Conservation (phyloP, 805 yeast species). For the Suhomyces tanzawaensis region DNA sequence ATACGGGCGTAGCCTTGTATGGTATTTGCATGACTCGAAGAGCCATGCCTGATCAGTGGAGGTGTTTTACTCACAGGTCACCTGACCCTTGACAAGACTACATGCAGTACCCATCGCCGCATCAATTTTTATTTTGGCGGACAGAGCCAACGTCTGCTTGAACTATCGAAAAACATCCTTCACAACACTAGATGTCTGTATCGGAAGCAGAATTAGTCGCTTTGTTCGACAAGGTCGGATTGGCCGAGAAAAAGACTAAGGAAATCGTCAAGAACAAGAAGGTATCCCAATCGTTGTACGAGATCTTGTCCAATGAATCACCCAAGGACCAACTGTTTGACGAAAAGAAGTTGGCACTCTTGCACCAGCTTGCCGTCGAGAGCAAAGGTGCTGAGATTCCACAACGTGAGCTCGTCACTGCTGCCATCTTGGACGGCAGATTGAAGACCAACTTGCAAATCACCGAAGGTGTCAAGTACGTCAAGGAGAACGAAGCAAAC, state of each 20-base stretch:
- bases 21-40: no score
- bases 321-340: conserved; percentile 38
- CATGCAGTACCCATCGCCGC: no score
- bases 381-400: conserved; percentile 57
- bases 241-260: conserved; percentile 68
- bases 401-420: conserved; percentile 51
- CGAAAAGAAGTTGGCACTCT: conserved; percentile 58
- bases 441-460: conserved; percentile 72
- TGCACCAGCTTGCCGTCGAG: conserved; percentile 76
- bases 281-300: conserved; percentile 67
- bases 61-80: no score
- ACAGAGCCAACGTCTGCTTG: no score
- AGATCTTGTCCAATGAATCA: conserved; percentile 50
- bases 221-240: conserved; percentile 52
- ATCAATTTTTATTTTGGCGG: no score
- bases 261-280: conserved; percentile 86
- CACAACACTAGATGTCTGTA: conserved; percentile 11
- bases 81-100: no score
- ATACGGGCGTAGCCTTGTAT: no score
- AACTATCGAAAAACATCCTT: no score
- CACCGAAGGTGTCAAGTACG: conserved; percentile 74
- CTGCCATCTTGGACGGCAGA: conserved; percentile 62
- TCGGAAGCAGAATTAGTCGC: conserved; percentile 30
- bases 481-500: conserved; percentile 48
- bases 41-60: no score